A percentile compares a stretch with the other conserved stretches of the same genome.
These are phyloP conservation scores for Diatrype stigma DNA, from an alignment of 2,329 filamentous ascomycete species.

Conservation along the genomic window DNA sequence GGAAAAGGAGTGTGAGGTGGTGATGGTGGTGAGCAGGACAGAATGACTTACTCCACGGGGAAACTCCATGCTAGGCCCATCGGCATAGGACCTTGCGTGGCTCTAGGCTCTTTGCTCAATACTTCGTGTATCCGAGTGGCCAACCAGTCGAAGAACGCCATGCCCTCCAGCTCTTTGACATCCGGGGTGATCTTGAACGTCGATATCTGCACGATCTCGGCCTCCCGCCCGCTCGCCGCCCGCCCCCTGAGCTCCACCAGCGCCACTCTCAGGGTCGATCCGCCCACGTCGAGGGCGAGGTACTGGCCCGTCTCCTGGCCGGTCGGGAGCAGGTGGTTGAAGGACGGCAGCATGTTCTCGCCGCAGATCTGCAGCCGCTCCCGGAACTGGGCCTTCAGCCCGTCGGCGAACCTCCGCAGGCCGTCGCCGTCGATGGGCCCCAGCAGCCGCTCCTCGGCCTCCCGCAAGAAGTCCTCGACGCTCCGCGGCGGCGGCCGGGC, in stretches of 20 bases:
- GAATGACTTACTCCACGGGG: slow-evolving; percentile 56
- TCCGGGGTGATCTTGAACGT: slow-evolving; percentile 53
- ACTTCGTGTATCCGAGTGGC: slow-evolving; percentile 56
- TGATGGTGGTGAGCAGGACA: background rate
- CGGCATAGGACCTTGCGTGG: slow-evolving; percentile 42
- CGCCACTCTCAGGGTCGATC: slow-evolving; percentile 62
- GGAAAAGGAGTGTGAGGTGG: background rate
- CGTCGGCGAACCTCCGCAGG: slow-evolving; percentile 42
- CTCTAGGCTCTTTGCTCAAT: slow-evolving; percentile 40
- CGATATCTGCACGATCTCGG: slow-evolving; percentile 49
- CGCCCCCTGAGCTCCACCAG: slow-evolving; percentile 55
- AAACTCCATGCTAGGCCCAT: slow-evolving; percentile 67
- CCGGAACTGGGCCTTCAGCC: slow-evolving; percentile 52
- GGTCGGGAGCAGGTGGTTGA: slow-evolving; percentile 60
- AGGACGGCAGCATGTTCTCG: slow-evolving; percentile 62
- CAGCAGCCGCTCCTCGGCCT: slow-evolving; percentile 51
- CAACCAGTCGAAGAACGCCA: slow-evolving; percentile 66
- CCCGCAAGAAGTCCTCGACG: slow-evolving; percentile 50
- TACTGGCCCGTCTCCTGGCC: slow-evolving; percentile 57
- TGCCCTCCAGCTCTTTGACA: slow-evolving; percentile 54
- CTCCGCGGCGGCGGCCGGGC: slow-evolving; percentile 19
- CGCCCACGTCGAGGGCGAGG: slow-evolving; percentile 64
- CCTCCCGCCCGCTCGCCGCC: slow-evolving; percentile 35
- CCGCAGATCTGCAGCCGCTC: slow-evolving; percentile 47
- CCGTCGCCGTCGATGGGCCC: slow-evolving; percentile 42